Percentiles rank a stretch among this genome's conserved stretches.
Conservation (phyloP, 441 rosid genomes). For the Viola pubescens region DNA sequence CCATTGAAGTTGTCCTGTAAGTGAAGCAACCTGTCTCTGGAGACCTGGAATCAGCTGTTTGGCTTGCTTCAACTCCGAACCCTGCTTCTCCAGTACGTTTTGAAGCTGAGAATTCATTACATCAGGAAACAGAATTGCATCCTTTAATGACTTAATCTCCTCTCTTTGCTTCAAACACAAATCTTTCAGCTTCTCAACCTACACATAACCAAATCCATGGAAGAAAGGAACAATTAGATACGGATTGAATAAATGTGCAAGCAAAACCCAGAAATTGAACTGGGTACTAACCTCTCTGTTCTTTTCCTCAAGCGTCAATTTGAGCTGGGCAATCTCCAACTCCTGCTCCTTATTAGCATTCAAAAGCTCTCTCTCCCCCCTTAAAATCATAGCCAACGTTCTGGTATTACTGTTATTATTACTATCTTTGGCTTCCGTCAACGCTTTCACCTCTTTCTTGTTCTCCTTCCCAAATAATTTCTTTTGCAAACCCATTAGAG, state of each 20-base stretch:
- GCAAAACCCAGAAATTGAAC: background rate
- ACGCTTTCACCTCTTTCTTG: slow-evolving; percentile 43
- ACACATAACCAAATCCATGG: slow-evolving; percentile 14
- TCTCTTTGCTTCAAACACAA: slow-evolving; percentile 81
- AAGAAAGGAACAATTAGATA: background rate
- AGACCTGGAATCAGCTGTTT: slow-evolving; percentile 70
- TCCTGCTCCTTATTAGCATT: slow-evolving; percentile 65
- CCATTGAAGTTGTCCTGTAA: slow-evolving; percentile 74
- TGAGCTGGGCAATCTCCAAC: slow-evolving; percentile 46
- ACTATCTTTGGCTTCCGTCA: slow-evolving; percentile 55
- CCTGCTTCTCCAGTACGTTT: slow-evolving; percentile 44
- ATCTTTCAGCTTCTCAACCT: slow-evolving; percentile 90
- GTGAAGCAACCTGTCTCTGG: slow-evolving; percentile 83
- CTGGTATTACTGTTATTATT: slow-evolving; percentile 31
- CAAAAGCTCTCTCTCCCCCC: slow-evolving; percentile 90
- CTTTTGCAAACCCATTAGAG: slow-evolving; percentile 49
- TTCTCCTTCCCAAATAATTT: slow-evolving; percentile 67
- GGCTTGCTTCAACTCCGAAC: slow-evolving; percentile 74
- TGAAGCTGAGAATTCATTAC: slow-evolving; percentile 47
- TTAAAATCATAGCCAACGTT: slow-evolving; percentile 81
- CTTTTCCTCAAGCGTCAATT: slow-evolving; percentile 47
- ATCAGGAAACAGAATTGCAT: slow-evolving; percentile 70
- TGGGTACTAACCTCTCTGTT: slow-evolving; percentile 50
- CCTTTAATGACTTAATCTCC: slow-evolving; percentile 71
- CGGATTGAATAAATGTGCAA: background rate